A percentile compares a stretch with the other conserved stretches of the same genome.
Evolutionary conservation across 2,329 filamentous ascomycete genomes (phyloP).

Genomic region (Penicillium sp.): DNA sequence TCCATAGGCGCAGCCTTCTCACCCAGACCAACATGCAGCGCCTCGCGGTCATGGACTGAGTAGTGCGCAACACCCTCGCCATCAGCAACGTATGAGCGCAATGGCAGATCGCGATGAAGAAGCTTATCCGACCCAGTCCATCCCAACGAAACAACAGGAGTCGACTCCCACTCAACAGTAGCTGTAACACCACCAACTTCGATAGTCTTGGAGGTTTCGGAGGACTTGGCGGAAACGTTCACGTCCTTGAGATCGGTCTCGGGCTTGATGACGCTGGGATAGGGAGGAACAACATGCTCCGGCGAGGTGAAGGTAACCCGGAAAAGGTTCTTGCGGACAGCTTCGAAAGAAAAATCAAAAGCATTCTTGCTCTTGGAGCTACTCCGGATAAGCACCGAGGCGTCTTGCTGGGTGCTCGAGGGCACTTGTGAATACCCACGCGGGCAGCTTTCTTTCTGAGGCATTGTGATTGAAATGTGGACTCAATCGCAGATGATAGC

Average conservation of each 20-base stretch:
- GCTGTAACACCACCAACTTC: slow-evolving; percentile 53
- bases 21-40: slow-evolving; percentile 68
- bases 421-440: slow-evolving; percentile 36
- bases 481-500: not conserved
- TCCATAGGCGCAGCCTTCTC: slow-evolving; percentile 75
- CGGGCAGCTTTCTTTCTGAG: slow-evolving; percentile 50
- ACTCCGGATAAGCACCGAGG: slow-evolving; percentile 46
- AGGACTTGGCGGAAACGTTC: slow-evolving; percentile 33
- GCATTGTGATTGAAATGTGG: slow-evolving; percentile 37
- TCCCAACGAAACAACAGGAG: slow-evolving; percentile 60
- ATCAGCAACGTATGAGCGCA: slow-evolving; percentile 66
- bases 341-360: slow-evolving; percentile 64
- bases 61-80: slow-evolving; percentile 65
- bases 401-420: slow-evolving; percentile 19
- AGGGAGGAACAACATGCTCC: slow-evolving; percentile 64
- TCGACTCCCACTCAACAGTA: slow-evolving; percentile 58
- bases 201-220: slow-evolving; percentile 44
- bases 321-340: slow-evolving; percentile 63
- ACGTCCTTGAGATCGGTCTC: slow-evolving; percentile 35
- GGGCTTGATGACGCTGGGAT: slow-evolving; percentile 59
- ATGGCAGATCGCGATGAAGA: slow-evolving; percentile 62
- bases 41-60: slow-evolving; percentile 60
- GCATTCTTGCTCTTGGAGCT: slow-evolving; percentile 37
- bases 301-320: slow-evolving; percentile 65
- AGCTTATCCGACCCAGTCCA: slow-evolving; percentile 52